Evolutionary conservation across 2,329 filamentous ascomycete genomes (phyloP), one percentile per base, ranked within the genome.

Genomic region (Trichoderma breve): DNA sequence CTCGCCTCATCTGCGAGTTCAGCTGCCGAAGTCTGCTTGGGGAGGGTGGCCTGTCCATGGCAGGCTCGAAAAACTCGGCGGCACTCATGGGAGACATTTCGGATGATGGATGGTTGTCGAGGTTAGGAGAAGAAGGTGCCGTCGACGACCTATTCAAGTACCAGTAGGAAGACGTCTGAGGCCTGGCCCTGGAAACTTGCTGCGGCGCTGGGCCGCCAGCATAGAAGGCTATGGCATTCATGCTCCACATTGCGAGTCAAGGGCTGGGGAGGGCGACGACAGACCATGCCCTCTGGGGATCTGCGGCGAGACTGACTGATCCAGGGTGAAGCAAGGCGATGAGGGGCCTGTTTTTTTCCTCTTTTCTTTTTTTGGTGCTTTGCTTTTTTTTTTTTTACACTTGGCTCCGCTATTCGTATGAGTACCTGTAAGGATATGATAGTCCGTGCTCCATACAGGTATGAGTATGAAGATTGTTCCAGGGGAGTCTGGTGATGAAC

Each of bases 91-190:
- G 55, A 71, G 71, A 58, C 70, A 72, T 73, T 53, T 55, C 53
- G 60, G 55, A 57, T 51, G 64, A 65, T 47, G 64, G 53, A 21
- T 64, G 34, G 30, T 53, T 53, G 47, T 60, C 51, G 64, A 63
- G 53, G 15, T 70, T 69, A 47, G 60, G 70, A 66, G 63, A 72
- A 53, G 72, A 70, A 28, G 72, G 94, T 97, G 82, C 89, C 93
- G 80, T 97, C 93, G 5, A 93, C 97, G 66, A 89, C 97, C 74
- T 92, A 21, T 65, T 60, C 61, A 58, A 64, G 62, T 63, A 71
- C 57, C 57, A 55, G 61, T 34, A 64, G 58, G 68, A 63, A 43
- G 68, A 57, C 24, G 62, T 57, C 51, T 47, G 39, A 53, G 26
- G 53, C 39, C 51, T 34, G 63, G 55, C 70, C 62, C 55, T 60